Base-by-base conservation (phyloP, 2,329 filamentous ascomycete species). In the Alternaria alternata region DNA sequence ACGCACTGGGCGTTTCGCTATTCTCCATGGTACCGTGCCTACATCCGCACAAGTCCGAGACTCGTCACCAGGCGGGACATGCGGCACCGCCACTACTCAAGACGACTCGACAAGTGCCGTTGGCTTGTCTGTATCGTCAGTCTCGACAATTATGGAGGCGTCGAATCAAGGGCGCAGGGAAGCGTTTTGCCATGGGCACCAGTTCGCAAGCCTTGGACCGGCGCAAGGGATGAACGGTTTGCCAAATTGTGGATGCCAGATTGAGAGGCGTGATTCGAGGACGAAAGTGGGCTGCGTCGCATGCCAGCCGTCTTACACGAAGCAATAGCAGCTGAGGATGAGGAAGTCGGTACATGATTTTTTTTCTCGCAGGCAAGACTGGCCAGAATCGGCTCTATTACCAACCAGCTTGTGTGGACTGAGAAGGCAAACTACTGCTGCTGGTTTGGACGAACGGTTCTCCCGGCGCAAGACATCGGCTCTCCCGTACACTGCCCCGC, bases 31-130 rank as follows among this genome's bases (percentile, higher is more conserved):
- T 56, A 56, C 58, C 46, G 62, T 66, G 67, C 64, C 62, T 61
- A 67, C 62, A 71, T 73, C 70, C 72, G 70, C 67, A 61, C 62
- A 64, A 47, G 63, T 74, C 73, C 71, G 72, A 63, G 61, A 66
- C 61, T 69, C 68, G 73, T 72, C 71, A 73, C 62, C 57, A 57
- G 65, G 65, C 74, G 72, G 72, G 66, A 66, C 62, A 53, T 66
- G 66, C 74, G 71, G 69, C 72, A 74, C 65, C 68, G 71, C 57
- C 57, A 61, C 57, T 59, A 44, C 51, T 60, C 57, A 64, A 58
- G 34, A 54, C 46, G 54, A 60, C 55, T 51, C 59, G 41, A 48
- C 59, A 60, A 66, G 49, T 63, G 60, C 60, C 59, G 60, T 63
- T 53, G 59, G 59, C 52, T 39, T 64, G 47, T 55, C 55, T 54